A percentile compares a stretch with the other conserved stretches of the same genome.
phyloP scores from a whole-genome alignment of 768 basidiomycete species.

The Podaxis rugospora region DNA sequence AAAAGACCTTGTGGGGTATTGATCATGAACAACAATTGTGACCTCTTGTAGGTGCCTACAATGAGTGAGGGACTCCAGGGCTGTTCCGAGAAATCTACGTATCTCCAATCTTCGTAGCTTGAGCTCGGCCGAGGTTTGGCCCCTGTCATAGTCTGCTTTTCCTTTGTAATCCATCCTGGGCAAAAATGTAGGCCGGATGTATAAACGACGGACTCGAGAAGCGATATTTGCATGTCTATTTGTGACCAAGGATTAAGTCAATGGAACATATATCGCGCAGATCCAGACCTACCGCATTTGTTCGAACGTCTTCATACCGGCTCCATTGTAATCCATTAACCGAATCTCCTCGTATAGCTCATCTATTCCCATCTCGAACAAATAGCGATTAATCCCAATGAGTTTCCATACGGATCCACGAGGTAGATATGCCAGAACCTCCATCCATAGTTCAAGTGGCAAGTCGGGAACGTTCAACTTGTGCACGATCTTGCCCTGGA shows the following conservation, averaged over 20 bases:
- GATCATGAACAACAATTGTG: conserved; percentile 22
- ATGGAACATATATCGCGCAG: background rate
- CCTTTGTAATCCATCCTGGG: conserved; percentile 16
- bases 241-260: background rate
- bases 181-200: conserved; percentile 24
- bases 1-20: conserved; percentile 17
- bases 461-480: conserved; percentile 17
- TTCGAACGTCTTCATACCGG: conserved; percentile 17
- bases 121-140: background rate
- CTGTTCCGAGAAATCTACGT: conserved; percentile 13
- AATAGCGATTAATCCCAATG: conserved; percentile 23
- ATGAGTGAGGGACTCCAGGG: conserved; percentile 8
- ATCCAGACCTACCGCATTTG: conserved; percentile 18
- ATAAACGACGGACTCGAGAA: conserved; percentile 21
- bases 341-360: conserved; percentile 25
- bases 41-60: conserved; percentile 20
- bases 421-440: conserved; percentile 23
- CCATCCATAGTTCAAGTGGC: conserved; percentile 23
- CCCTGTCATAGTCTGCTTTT: background rate
- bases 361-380: conserved; percentile 26
- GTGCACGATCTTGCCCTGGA: conserved; percentile 1
- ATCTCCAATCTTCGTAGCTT: background rate
- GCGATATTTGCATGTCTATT: conserved; percentile 17
- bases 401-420: conserved; percentile 18
- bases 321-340: conserved; percentile 20